Evolutionary conservation across 2,329 filamentous ascomycete genomes (phyloP).

Genomic region (Cytospora schulzeri): DNA sequence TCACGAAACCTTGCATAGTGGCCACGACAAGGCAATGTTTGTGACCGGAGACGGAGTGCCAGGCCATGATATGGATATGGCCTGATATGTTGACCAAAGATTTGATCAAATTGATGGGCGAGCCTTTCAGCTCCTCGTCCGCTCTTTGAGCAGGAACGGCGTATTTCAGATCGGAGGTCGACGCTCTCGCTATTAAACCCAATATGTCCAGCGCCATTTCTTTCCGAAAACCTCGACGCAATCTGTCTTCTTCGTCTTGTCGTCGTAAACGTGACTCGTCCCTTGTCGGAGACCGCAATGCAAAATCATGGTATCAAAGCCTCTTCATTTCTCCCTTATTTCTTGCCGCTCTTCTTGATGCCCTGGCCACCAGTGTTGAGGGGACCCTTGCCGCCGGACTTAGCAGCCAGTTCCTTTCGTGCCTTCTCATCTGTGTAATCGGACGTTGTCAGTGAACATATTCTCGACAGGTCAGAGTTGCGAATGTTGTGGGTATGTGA

Average conservation of each 20-base stretch:
- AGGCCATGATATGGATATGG: neutral
- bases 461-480: conserved; percentile 12
- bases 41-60: neutral
- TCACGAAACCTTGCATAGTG: neutral
- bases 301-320: neutral
- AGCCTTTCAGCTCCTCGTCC: neutral
- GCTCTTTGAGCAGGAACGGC: neutral
- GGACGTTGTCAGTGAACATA: conserved; percentile 26
- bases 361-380: conserved; percentile 82
- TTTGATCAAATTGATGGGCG: neutral
- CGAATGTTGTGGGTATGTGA: too few relatives aligned
- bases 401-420: conserved; percentile 79
- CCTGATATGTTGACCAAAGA: neutral
- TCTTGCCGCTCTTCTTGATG: conserved; percentile 99
- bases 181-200: conserved; percentile 16
- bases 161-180: neutral
- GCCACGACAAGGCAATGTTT: neutral
- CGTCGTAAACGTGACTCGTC: conserved; percentile 20
- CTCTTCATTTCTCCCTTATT: conserved; percentile 57
- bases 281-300: neutral
- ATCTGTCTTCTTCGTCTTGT: conserved; percentile 24
- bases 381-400: conserved; percentile 85
- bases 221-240: conserved; percentile 15
- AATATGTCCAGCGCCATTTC: conserved; percentile 29
- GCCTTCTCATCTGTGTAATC: conserved; percentile 71